A percentile compares a stretch with the other conserved stretches of the same genome.
Conservation (phyloP, 129 eudicot species). For the Daucus carota region DNA sequence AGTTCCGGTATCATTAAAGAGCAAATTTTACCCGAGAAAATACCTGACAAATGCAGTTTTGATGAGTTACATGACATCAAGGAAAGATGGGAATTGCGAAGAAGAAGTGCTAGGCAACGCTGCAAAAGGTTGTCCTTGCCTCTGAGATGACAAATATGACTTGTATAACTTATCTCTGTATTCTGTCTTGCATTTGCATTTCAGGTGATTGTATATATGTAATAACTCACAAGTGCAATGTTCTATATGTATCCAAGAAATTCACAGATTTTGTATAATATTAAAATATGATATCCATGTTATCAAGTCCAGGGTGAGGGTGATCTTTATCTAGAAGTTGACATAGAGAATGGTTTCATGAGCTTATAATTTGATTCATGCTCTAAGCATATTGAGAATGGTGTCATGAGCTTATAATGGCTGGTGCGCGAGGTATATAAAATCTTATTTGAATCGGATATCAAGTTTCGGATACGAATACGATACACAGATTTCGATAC, state of each 20-base stretch:
- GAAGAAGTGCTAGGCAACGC: constrained; percentile 37
- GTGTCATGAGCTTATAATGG: no score
- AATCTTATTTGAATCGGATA: no score
- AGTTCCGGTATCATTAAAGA: constrained; percentile 2
- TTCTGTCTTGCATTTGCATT: background rate
- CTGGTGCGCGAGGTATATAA: no score
- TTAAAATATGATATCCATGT: background rate
- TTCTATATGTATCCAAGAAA: background rate
- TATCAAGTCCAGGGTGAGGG: background rate
- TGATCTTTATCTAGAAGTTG: no score
- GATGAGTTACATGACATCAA: constrained; percentile 42
- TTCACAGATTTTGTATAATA: background rate
- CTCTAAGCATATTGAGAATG: no score
- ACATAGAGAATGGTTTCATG: no score
- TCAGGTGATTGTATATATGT: background rate
- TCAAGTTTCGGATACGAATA: no score
- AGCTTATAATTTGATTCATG: no score
- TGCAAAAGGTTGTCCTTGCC: constrained; percentile 18
- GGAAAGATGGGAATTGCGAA: constrained; percentile 82
- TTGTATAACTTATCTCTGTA: background rate
- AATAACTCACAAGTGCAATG: background rate
- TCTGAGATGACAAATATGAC: constrained; percentile 5
- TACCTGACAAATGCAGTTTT: constrained; percentile 8
- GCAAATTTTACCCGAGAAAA: constrained; percentile 15
- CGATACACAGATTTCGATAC: no score